These are phyloP conservation scores for Aspergillus sparsus DNA, from an alignment of 495 filamentous ascomycete species.

Conservation along the genomic window DNA sequence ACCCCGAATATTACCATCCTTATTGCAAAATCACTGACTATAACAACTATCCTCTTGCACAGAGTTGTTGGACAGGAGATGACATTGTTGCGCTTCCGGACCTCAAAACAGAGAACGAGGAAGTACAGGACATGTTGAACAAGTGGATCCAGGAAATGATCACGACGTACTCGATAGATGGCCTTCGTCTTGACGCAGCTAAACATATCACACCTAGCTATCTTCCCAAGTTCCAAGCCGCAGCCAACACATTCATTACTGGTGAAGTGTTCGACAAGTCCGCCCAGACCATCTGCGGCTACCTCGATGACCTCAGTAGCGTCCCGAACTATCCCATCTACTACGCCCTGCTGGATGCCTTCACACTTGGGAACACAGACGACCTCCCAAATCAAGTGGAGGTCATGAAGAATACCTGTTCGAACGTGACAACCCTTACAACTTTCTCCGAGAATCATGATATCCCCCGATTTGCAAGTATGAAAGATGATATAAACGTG, in stretches of 20 bases:
- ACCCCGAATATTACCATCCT: conserved; percentile 61
- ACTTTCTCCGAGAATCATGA: conserved; percentile 84
- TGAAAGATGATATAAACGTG: conserved; percentile 45
- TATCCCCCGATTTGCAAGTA: conserved; percentile 58
- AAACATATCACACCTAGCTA: conserved; percentile 71
- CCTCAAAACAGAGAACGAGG: conserved; percentile 61
- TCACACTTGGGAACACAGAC: conserved; percentile 57
- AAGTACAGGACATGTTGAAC: conserved; percentile 56
- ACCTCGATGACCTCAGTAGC: conserved; percentile 37
- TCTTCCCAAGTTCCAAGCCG: conserved; percentile 54
- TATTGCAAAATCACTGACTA: conserved; percentile 67
- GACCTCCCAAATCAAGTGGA: conserved; percentile 53
- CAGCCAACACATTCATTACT: conserved; percentile 20
- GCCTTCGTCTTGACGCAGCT: conserved; percentile 73
- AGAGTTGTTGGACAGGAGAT: conserved; percentile 64
- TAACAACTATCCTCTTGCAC: conserved; percentile 51
- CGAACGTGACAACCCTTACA: conserved; percentile 61
- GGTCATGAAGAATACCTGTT: conserved; percentile 51
- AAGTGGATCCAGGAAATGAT: conserved; percentile 66
- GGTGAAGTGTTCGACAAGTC: conserved; percentile 25
- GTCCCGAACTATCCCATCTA: conserved; percentile 74
- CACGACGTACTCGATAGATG: conserved; percentile 71
- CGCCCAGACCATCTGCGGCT: conserved; percentile 22
- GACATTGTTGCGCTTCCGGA: conserved; percentile 63
- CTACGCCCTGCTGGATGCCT: conserved; percentile 60